Conservation (phyloP, 208 protist genomes). For the Trypanosoma conorhini region DNA sequence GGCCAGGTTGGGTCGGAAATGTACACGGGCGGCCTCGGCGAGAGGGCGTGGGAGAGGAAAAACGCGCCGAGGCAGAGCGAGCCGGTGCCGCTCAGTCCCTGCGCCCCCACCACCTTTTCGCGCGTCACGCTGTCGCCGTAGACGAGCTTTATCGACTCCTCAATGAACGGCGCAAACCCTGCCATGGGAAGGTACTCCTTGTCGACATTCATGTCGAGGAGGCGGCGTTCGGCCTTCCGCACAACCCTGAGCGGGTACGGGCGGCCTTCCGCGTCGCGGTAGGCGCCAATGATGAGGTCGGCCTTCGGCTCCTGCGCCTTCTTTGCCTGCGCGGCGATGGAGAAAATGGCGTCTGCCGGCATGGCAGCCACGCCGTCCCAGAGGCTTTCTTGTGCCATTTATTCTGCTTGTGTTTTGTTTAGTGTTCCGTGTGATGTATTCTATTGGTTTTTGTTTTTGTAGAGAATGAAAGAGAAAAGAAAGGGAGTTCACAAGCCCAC, state of each 20-base stretch:
- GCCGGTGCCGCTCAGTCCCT: conserved; percentile 93
- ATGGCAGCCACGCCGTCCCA: conserved; percentile 28
- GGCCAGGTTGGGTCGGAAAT: conserved; percentile 88
- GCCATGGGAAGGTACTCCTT: conserved; percentile 98
- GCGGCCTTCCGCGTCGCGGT: conserved; percentile 94
- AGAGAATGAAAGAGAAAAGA: too few relatives aligned
- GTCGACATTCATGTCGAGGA: conserved; percentile 75
- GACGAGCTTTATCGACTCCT: conserved; percentile 77
- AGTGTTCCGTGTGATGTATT: not conserved
- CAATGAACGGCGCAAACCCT: conserved; percentile 86
- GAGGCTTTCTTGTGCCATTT: conserved; percentile 1
- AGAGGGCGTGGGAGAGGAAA: conserved; percentile 46
- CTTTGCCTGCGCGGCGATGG: conserved; percentile 37
- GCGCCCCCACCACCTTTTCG: conserved; percentile 64
- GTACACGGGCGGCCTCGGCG: conserved; percentile 57
- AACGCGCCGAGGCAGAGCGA: conserved; percentile 67
- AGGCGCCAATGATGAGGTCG: conserved; percentile 98
- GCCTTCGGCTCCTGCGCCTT: conserved; percentile 87
- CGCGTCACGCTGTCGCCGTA: conserved; percentile 81
- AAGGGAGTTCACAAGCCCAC: not conserved
- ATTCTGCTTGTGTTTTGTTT: not conserved
- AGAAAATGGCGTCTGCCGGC: conserved; percentile 61
- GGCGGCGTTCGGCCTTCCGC: conserved; percentile 77
- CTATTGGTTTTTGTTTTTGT: not conserved
- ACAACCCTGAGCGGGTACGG: conserved; percentile 94